Conservation (phyloP, 2,329 filamentous ascomycete species). For the Incumbomyces lentus region DNA sequence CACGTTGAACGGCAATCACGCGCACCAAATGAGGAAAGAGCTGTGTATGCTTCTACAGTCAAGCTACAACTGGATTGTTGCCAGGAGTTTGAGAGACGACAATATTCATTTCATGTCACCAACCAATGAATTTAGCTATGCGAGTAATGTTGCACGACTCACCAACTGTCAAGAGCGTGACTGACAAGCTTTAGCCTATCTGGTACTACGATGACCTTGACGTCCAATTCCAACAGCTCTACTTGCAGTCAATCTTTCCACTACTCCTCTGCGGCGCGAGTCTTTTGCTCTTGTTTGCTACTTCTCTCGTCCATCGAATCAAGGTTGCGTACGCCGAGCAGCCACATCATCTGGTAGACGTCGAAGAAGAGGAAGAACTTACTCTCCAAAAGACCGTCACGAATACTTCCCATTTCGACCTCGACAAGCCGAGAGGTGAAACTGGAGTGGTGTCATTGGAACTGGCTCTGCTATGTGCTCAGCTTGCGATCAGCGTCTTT, state of each 20-base stretch:
- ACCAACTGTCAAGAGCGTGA: background rate
- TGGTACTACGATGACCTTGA: slow-evolving; percentile 5
- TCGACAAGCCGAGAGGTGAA: slow-evolving; percentile 68
- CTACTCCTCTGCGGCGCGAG: slow-evolving; percentile 61
- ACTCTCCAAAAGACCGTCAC: slow-evolving; percentile 46
- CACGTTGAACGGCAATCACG: no score
- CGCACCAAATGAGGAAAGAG: background rate
- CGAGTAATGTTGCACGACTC: slow-evolving; percentile 31
- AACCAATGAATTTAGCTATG: slow-evolving; percentile 28
- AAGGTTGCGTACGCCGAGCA: slow-evolving; percentile 2
- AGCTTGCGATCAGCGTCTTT: slow-evolving; percentile 59
- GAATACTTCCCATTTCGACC: slow-evolving; percentile 49
- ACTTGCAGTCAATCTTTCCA: slow-evolving; percentile 71
- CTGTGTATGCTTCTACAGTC: no score
- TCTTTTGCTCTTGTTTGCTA: slow-evolving; percentile 47
- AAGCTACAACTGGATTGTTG: background rate
- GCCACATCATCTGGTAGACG: slow-evolving; percentile 27
- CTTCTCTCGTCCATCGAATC: background rate
- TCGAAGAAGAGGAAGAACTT: slow-evolving; percentile 49
- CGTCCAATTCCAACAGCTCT: slow-evolving; percentile 41
- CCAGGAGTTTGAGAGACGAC: background rate
- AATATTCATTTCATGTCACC: slow-evolving; percentile 1
- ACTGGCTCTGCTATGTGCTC: slow-evolving; percentile 59
- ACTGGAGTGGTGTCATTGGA: slow-evolving; percentile 61
- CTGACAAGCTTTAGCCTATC: slow-evolving; percentile 5